A percentile compares a stretch with the other conserved stretches of the same genome.
These are phyloP conservation scores for Coemansia sp. DNA, from an alignment of 192 early-diverging fungal species.

Conservation along the genomic window DNA sequence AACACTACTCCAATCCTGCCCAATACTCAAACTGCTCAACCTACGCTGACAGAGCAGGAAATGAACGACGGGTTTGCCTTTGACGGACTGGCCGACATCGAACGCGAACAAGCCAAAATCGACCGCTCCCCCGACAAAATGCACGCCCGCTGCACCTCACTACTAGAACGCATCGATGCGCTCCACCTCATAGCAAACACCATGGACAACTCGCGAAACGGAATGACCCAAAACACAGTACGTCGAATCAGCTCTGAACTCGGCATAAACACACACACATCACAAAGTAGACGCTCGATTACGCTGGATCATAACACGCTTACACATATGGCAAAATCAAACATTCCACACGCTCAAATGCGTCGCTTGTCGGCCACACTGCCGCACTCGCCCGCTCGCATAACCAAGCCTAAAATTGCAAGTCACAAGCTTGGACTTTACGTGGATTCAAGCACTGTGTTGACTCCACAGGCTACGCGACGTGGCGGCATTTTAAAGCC, in stretches of 20 bases:
- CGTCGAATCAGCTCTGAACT: conserved; percentile 52
- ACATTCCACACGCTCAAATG: no score
- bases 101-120: conserved; percentile 30
- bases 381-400: no score
- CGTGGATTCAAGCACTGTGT: no score
- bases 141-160: conserved; percentile 24
- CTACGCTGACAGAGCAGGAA: no score
- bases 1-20: not conserved
- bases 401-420: no score
- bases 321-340: no score
- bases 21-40: no score
- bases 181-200: conserved; percentile 51
- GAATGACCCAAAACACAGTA: conserved; percentile 27
- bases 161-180: conserved; percentile 37
- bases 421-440: no score
- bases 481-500: conserved; percentile 47
- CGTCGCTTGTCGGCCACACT: no score
- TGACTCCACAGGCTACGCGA: conserved; percentile 40
- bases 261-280: conserved; percentile 2
- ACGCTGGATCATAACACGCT: no score
- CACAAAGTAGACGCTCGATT: no score
- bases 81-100: conserved; percentile 44
- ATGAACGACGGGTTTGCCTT: conserved; percentile 29
- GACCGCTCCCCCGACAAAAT: not conserved
- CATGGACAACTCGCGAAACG: conserved; percentile 48